Base-by-base conservation (phyloP, 306 rosid species). In the Dicorynia guianensis region DNA sequence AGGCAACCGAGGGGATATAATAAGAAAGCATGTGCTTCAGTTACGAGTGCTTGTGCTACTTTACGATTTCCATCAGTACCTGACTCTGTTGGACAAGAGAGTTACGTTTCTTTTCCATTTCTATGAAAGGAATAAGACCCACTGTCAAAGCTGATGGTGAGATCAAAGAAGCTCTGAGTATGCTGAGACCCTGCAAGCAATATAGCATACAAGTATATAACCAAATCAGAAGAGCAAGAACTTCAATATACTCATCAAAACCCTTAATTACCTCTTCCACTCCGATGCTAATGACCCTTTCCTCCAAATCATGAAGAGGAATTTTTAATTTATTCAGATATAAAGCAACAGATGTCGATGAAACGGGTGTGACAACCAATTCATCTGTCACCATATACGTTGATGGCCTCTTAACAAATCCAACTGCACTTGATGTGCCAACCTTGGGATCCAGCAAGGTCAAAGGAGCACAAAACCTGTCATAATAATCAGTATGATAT, bases 91-190 rank as follows among this genome's bases (percentile, higher is more conserved):
- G n/a, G n/a, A n/a, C n/a, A n/a, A n/a, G n/a, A n/a, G n/a, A n/a
- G n/a, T n/a, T n/a, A n/a, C 30, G 2, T 25, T 25, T 25, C 30
- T 25, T 25, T 25, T 25, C 30, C 30, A 1, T 25, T 10, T 9
- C 0, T 10, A 76, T n/a, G 12, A 76, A 48, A 13, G 47, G 54
- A 1, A 52, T 14, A 38, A 64, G 38, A 67, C 59, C 72, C 8
- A 13, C 33, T 47, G 58, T 30, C 42, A 67, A 48, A 48, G 72
- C 33, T 30, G 44, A 67, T 30, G 44, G 0, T 7, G 46, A 30
- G 38, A 7, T 8, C 58, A 67, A 30, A 3, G 72, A 67, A 11
- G 72, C 72, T 33, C 30, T 48, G 5, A 67, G 12, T n/a, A 48
- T 67, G 42, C 44, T 1, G 11, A 67, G 30, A 49, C 42, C 59